These are phyloP conservation scores for Coemansia interrupta DNA, from an alignment of 192 early-diverging fungal species.

Conservation along the genomic window DNA sequence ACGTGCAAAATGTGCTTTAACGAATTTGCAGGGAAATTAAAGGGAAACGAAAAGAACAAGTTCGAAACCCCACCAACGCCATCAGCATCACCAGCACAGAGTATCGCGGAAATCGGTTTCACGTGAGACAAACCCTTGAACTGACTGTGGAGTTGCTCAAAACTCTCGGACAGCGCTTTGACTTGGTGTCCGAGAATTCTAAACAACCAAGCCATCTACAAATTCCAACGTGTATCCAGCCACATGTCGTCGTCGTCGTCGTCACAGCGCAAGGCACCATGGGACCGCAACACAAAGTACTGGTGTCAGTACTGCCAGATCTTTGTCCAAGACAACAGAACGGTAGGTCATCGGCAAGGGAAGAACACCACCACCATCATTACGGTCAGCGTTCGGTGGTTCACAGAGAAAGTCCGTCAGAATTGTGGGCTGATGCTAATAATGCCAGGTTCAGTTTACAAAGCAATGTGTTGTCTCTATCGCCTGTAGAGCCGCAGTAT, in stretches of 20 bases:
- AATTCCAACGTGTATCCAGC: too few relatives aligned
- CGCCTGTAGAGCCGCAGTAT: slow-evolving; percentile 56
- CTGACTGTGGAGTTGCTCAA: too few relatives aligned
- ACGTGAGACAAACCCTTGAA: too few relatives aligned
- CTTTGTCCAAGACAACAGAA: slow-evolving; percentile 77
- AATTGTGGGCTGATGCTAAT: background rate
- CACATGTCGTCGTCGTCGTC: slow-evolving; percentile 15
- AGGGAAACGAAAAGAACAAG: background rate
- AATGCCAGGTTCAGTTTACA: slow-evolving; percentile 6
- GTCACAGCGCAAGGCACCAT: slow-evolving; percentile 36
- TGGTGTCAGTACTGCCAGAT: slow-evolving; percentile 84
- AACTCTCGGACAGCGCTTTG: too few relatives aligned
- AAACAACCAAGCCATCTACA: too few relatives aligned
- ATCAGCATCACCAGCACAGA: too few relatives aligned
- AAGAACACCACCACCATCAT: too few relatives aligned
- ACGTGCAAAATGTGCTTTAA: background rate
- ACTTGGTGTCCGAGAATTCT: too few relatives aligned
- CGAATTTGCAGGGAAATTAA: background rate
- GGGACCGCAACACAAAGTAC: slow-evolving; percentile 65
- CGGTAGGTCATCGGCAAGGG: slow-evolving; percentile 50
- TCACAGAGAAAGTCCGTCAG: too few relatives aligned
- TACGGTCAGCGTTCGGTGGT: too few relatives aligned
- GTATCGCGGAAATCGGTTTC: too few relatives aligned
- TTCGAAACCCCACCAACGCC: too few relatives aligned
- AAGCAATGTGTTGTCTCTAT: background rate